Conservation (phyloP, 345 rosid species). For the Euphorbia peplus region DNA sequence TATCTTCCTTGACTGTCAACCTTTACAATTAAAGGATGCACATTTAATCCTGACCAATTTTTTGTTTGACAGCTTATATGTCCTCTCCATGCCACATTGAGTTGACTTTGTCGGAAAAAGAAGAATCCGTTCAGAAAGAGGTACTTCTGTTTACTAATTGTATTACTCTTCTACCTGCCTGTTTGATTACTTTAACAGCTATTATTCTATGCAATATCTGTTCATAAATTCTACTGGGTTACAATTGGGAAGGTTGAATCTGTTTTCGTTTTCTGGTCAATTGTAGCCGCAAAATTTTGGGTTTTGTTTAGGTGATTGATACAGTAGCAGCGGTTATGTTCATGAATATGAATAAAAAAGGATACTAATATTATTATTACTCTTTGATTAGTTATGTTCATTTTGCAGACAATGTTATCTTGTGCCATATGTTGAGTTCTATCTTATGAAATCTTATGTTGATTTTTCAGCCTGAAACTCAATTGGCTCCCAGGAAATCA, state of each 20-base stretch:
- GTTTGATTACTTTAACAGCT: background rate
- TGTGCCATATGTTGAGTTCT: background rate
- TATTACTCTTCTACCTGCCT: background rate
- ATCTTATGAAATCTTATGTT: background rate
- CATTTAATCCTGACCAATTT: background rate
- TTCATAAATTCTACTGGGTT: background rate
- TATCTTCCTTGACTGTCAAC: background rate
- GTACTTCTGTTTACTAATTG: conserved; percentile 23
- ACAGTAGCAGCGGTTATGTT: background rate
- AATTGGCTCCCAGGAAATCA: conserved; percentile 45
- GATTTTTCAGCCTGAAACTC: conserved; percentile 55
- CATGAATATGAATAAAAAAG: background rate
- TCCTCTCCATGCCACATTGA: conserved; percentile 77
- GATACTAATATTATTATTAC: background rate
- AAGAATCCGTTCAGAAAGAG: conserved; percentile 67
- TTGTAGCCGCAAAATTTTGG: background rate
- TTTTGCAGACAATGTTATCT: background rate
- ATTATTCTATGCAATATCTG: background rate
- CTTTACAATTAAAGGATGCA: background rate
- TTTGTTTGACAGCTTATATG: conserved; percentile 57
- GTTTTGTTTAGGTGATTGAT: background rate
- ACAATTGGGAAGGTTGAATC: background rate
- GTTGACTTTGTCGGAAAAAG: conserved; percentile 60
- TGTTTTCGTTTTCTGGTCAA: background rate
- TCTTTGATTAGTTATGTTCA: background rate